phyloP scores from a whole-genome alignment of 345 rosid genomes.

The Melastoma malabathricum region DNA sequence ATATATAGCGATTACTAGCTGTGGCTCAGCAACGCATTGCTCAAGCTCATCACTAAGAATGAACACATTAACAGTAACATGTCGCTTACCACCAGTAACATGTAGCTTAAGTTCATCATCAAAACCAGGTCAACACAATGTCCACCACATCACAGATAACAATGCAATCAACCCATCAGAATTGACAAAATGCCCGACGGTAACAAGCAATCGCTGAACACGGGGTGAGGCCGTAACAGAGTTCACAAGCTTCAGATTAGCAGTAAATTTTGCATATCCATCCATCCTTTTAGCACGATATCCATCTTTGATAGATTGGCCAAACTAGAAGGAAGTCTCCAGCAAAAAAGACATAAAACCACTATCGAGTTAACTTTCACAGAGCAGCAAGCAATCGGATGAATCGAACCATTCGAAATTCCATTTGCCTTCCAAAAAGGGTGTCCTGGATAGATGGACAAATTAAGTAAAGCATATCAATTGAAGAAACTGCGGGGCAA shows the following conservation, averaged over 20 bases:
- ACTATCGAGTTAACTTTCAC: too few species aligned
- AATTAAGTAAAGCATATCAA: conserved; percentile 19
- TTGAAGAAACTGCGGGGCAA: neutral
- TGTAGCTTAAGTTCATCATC: too few species aligned
- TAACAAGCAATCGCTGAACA: too few species aligned
- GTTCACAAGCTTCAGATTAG: conserved; percentile 50
- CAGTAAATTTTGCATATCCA: conserved; percentile 43
- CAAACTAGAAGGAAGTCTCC: conserved; percentile 72
- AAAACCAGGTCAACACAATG: too few species aligned
- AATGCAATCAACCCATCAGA: neutral
- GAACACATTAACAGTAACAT: too few species aligned
- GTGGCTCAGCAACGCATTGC: too few species aligned
- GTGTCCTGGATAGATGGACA: conserved; percentile 71
- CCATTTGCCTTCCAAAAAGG: conserved; percentile 88
- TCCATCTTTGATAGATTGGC: conserved; percentile 67
- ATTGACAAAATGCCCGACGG: too few species aligned
- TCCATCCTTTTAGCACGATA: conserved; percentile 54
- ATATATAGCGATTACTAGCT: too few species aligned
- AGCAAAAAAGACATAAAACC: conserved; percentile 6
- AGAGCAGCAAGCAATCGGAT: conserved; percentile 53
- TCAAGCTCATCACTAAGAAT: too few species aligned
- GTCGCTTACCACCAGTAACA: too few species aligned
- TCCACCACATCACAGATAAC: too few species aligned
- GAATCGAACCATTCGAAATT: conserved; percentile 89
- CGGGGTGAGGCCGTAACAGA: conserved; percentile 26